Evolutionary conservation across 179 eudicot genomes (phyloP), one percentile per base, ranked within the genome.

Genomic region (Nepenthes alata): DNA sequence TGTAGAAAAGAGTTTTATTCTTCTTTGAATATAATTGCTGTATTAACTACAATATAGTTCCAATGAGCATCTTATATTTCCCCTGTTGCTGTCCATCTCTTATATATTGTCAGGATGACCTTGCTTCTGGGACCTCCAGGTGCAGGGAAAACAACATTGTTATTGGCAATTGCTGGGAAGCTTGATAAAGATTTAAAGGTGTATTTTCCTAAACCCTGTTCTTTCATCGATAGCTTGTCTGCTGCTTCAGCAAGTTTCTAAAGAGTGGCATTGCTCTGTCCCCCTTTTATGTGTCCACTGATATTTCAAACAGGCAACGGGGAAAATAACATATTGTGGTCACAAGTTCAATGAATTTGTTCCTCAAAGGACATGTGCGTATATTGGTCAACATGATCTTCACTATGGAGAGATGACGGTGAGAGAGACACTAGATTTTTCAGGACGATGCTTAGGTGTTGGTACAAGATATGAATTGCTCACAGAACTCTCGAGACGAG

Each of bases 61-160:
- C 25, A 25, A 25, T 7, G 4, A 50, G 3, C 15, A 12, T 2
- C 5, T 10, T 52, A 2, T n/a, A 12, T 4, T 52, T 55, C 37
- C 7, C 13, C 2, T 25, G 37, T 55, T 55, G 10, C 12, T 52
- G 3, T 45, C 41, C 13, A 53, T 35, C 25, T 11, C n/a, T 49
- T 11, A 37, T 58, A 44, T 25, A 55, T 36, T 50, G 41, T 37
- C 66, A 89, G 97, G 83, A 76, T 87, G 89, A 87, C 95, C 25
- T 81, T 89, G 44, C 95, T 89, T 69, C 73, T 89, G 12, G 96
- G 96, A 52, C 96, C 95, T 67, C 97, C 97, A 7, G 79, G 84
- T 34, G 63, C 97, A 44, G 97, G 97, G 35, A 89, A 89, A 64
- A 82, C 95, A 25, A 89, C 88, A 54, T 67, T 89, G 53, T 62